These are phyloP conservation scores for Euptelea pleiosperma DNA, from an alignment of 164 flowering plant genomes.

Conservation along the genomic window DNA sequence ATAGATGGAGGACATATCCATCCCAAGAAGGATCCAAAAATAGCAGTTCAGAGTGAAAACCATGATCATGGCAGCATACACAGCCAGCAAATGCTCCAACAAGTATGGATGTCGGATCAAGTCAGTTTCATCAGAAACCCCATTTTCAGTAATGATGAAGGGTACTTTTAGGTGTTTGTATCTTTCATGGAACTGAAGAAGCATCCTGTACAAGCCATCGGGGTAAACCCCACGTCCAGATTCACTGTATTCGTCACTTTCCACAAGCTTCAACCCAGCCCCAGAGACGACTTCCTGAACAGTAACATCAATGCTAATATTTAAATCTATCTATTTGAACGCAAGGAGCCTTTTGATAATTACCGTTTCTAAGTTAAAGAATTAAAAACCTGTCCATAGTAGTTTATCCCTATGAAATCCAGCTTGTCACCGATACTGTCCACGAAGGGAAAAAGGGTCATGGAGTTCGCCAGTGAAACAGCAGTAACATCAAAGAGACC, in stretches of 20 bases:
- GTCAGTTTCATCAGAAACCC: slow-evolving; percentile 89
- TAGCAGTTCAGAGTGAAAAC: slow-evolving; percentile 32
- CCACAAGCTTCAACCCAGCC: slow-evolving; percentile 79
- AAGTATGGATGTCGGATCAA: slow-evolving; percentile 82
- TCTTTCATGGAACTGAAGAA: slow-evolving; percentile 89
- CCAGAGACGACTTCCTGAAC: slow-evolving; percentile 78
- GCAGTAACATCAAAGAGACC: slow-evolving; percentile 89
- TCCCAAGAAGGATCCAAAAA: not conserved
- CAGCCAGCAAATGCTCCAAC: slow-evolving; percentile 85
- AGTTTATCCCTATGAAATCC: slow-evolving; percentile 93
- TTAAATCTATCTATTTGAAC: not conserved
- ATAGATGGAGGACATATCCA: not conserved
- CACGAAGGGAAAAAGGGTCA: slow-evolving; percentile 70
- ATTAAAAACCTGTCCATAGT: slow-evolving; percentile 85
- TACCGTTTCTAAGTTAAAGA: not conserved
- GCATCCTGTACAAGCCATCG: slow-evolving; percentile 84
- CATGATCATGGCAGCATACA: slow-evolving; percentile 80
- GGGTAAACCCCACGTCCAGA: slow-evolving; percentile 97
- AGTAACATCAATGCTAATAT: slow-evolving; percentile 9
- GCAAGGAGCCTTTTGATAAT: not conserved
- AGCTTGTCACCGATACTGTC: slow-evolving; percentile 67
- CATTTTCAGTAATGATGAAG: slow-evolving; percentile 86
- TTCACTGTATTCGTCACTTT: slow-evolving; percentile 91
- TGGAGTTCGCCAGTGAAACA: slow-evolving; percentile 70
- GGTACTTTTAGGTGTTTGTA: slow-evolving; percentile 78